phyloP scores from a whole-genome alignment of 2,329 filamentous ascomycete genomes.

The Emergomyces pasteurianus region DNA sequence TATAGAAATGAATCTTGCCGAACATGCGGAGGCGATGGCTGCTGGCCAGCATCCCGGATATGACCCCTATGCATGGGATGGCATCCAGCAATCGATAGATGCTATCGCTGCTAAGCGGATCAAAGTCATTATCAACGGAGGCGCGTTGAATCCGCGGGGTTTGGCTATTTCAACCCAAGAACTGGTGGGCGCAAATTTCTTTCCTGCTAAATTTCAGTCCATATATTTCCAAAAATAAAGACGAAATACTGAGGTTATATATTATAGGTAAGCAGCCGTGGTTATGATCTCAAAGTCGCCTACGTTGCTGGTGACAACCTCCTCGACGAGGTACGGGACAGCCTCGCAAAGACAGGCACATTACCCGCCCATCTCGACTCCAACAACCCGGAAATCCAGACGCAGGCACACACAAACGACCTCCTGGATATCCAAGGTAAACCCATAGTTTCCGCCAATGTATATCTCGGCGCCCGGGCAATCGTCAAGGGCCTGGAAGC shows the following conservation, averaged over 20 bases:
- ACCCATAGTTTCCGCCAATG: slow-evolving; percentile 37
- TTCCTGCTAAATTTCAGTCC: too few relatives aligned
- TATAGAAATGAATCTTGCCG: slow-evolving; percentile 35
- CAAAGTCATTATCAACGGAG: slow-evolving; percentile 46
- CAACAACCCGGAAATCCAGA: slow-evolving; percentile 24
- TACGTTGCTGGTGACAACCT: slow-evolving; percentile 38
- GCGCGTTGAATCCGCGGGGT: slow-evolving; percentile 42
- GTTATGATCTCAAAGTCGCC: slow-evolving; percentile 30
- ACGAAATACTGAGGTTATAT: background rate
- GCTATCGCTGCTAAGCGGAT: slow-evolving; percentile 38
- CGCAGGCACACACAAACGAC: slow-evolving; percentile 27
- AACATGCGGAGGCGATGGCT: slow-evolving; percentile 32
- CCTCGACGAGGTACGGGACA: slow-evolving; percentile 20
- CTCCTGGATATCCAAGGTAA: slow-evolving; percentile 26
- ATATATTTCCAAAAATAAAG: background rate
- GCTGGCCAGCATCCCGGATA: slow-evolving; percentile 33
- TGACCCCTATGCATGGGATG: slow-evolving; percentile 33
- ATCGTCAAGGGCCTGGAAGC: slow-evolving; percentile 33
- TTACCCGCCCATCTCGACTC: slow-evolving; percentile 32
- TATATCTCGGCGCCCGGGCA: slow-evolving; percentile 41
- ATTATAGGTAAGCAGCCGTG: slow-evolving; percentile 23
- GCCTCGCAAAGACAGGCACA: slow-evolving; percentile 22
- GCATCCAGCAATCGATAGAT: slow-evolving; percentile 35
- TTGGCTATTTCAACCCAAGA: slow-evolving; percentile 36
- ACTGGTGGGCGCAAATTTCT: slow-evolving; percentile 26